These are phyloP conservation scores for Trametes cubensis DNA, from an alignment of 768 basidiomycete genomes.

Conservation along the genomic window DNA sequence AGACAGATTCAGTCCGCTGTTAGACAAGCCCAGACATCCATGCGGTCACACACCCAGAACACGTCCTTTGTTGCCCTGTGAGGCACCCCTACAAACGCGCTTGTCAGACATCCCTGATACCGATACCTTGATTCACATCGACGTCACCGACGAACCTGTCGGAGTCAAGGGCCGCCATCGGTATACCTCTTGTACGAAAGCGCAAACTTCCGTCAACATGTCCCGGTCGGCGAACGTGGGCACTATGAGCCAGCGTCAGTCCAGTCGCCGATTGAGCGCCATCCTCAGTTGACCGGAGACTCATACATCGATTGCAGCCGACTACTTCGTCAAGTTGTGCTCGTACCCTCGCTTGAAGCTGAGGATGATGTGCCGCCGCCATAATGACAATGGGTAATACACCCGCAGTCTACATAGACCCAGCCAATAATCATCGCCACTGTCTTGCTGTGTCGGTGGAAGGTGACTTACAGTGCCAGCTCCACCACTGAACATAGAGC, in stretches of 20 bases:
- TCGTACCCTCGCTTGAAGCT: constrained; percentile 39
- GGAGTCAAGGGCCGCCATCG: constrained; percentile 49
- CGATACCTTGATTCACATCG: too few relatives aligned
- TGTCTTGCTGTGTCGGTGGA: too few relatives aligned
- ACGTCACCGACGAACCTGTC: constrained; percentile 8
- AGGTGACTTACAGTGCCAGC: constrained; percentile 40
- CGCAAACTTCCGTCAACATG: constrained; percentile 41
- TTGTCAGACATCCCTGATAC: too few relatives aligned
- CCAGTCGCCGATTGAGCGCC: too few relatives aligned
- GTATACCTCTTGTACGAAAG: constrained; percentile 45
- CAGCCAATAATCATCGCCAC: not conserved
- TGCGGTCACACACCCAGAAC: constrained; percentile 56
- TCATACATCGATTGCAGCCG: constrained; percentile 38
- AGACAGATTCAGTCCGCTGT: not conserved
- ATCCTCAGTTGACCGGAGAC: too few relatives aligned
- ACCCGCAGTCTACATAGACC: constrained; percentile 33
- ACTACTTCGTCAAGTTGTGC: constrained; percentile 42
- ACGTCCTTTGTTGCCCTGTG: constrained; percentile 70
- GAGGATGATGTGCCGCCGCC: constrained; percentile 42
- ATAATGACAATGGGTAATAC: constrained; percentile 35
- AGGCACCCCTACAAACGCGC: too few relatives aligned
- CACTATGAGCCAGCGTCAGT: constrained; percentile 26
- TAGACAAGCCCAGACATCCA: too few relatives aligned
- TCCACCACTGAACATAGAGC: constrained; percentile 47
- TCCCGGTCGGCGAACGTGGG: constrained; percentile 45